phyloP scores from a whole-genome alignment of 2,329 filamentous ascomycete species.

The Beauveria sp. region DNA sequence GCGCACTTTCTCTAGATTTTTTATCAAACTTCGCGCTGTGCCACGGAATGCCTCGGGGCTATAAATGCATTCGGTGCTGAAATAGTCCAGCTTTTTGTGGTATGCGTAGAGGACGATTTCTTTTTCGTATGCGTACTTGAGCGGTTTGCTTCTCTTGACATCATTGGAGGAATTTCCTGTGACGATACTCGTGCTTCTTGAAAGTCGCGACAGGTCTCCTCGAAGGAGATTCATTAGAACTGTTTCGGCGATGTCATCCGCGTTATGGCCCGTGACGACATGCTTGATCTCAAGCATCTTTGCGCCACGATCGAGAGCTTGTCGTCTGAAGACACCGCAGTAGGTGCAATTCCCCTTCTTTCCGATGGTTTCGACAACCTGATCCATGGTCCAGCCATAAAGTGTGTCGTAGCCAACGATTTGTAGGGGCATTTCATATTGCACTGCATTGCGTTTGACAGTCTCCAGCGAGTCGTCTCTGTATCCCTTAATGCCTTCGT shows the following conservation, averaged over 20 bases:
- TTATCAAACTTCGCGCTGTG: constrained; percentile 84
- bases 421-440: constrained; percentile 86
- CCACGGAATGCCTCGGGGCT: constrained; percentile 94
- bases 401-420: constrained; percentile 90
- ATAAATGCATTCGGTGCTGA: constrained; percentile 97
- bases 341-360: constrained; percentile 99
- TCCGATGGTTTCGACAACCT: constrained; percentile 90
- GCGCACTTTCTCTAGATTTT: constrained; percentile 86
- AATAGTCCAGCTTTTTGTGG: constrained; percentile 95
- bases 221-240: constrained; percentile 95
- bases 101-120: constrained; percentile 97
- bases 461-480: constrained; percentile 94
- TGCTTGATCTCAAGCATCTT: constrained; percentile 82
- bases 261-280: constrained; percentile 95
- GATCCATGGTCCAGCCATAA: constrained; percentile 99
- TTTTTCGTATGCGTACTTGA: constrained; percentile 98
- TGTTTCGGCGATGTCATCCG: constrained; percentile 94
- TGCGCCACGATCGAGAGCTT: constrained; percentile 87
- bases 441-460: constrained; percentile 83
- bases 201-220: constrained; percentile 80
- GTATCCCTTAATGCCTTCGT: constrained; percentile 96
- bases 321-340: constrained; percentile 89
- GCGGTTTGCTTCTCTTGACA: constrained; percentile 89
- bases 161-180: constrained; percentile 72
- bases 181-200: constrained; percentile 83